phyloP scores from a whole-genome alignment of 2,329 filamentous ascomycete genomes.

The Neonectria faginata region DNA sequence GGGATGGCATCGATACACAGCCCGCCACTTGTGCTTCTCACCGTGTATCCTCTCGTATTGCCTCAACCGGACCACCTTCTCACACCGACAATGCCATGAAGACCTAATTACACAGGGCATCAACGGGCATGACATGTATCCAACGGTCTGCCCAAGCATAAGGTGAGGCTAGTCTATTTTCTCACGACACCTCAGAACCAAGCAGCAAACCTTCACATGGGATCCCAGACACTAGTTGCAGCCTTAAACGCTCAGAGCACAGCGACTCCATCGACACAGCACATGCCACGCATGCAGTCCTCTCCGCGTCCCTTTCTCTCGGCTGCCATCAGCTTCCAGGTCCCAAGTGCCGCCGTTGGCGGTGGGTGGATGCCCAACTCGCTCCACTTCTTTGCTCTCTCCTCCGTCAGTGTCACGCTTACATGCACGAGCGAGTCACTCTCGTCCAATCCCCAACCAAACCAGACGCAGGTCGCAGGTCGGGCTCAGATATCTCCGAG shows the following conservation, averaged over 20 bases:
- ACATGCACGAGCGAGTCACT: slow-evolving; percentile 2
- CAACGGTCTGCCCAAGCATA: too few relatives aligned
- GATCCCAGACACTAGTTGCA: slow-evolving; percentile 1
- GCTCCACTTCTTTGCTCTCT: not conserved
- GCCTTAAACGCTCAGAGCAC: slow-evolving; percentile 1
- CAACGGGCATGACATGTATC: not conserved
- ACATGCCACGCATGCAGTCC: slow-evolving; percentile 1
- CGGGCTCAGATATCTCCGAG: not conserved
- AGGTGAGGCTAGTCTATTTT: not conserved
- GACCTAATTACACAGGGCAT: not conserved
- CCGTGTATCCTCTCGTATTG: not conserved
- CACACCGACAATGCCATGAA: not conserved
- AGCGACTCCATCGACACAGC: slow-evolving; percentile 3
- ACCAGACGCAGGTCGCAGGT: not conserved
- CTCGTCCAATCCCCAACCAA: not conserved
- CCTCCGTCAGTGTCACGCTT: not conserved
- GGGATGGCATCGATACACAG: not conserved
- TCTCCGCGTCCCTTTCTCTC: not conserved
- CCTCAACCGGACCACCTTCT: not conserved
- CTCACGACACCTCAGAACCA: not conserved
- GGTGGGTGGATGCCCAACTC: slow-evolving; percentile 8
- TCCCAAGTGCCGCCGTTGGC: slow-evolving; percentile 6
- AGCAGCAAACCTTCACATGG: not conserved
- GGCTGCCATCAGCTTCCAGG: not conserved
- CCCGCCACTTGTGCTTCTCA: not conserved